Base-by-base conservation (phyloP, 768 basidiomycete genomes). In the Lentinula edodes region DNA sequence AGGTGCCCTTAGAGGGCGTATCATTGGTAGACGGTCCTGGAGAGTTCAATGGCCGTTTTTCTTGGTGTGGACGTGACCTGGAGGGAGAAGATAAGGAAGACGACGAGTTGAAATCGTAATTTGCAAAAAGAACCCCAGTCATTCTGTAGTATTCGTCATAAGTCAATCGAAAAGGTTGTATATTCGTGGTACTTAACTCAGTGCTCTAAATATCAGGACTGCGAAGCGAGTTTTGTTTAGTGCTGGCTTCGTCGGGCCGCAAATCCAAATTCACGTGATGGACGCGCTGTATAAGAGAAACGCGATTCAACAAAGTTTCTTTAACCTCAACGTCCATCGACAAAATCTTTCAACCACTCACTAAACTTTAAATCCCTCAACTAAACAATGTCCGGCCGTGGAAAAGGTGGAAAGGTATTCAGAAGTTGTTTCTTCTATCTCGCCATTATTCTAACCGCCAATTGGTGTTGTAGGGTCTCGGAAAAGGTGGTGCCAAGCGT, bases 401-500 rank as follows among this genome's bases (percentile, higher is more conserved):
- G 88, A 72, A 89, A 89, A 78, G 82, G 87, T 73, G 87, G 87
- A 72, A 88, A 88, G 78, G 79, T 75, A 52, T 36, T n/a, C 43
- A 12, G 43, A 2, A 6, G 10, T 0, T 1, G 34, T 43, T 20
- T 52, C 41, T 52, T 20, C 34, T 0, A 41, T 38, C 16, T 41
- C 43, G 18, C 28, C 12, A 42, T 45, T 20, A n/a, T 45, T 60
- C 28, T 10, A 56, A 28, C n/a, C 58, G 3, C 1, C 6, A 12
- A 23, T 23, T 6, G 46, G 43, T 1, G 46, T 46, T 43, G 15
- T 39, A 79, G 79, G 87, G 87, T 71, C 83, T 89, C 73, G 87
- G 88, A 70, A 89, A 89, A 80, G 86, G 87, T 63, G 88, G 88
- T 67, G 84, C 85, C 52, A 86, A 86, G 77, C 83, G 88, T 73